Evolutionary conservation across 129 eudicot species (phyloP).

Genomic region (Logfia minima): DNA sequence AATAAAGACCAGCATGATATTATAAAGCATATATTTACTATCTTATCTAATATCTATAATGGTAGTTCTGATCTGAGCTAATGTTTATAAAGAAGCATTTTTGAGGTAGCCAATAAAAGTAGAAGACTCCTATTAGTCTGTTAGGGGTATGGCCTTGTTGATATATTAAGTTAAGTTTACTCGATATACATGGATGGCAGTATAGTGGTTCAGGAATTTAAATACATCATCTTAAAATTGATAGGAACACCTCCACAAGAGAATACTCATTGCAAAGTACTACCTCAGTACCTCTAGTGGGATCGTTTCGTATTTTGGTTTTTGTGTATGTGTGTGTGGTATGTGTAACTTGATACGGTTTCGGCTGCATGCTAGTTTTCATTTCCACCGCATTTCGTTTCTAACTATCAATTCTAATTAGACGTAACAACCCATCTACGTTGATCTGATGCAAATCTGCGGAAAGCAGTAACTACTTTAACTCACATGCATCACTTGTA

Average conservation of each 20-base stretch:
- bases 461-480: background rate
- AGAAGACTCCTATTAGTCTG: background rate
- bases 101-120: background rate
- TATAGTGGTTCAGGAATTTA: background rate
- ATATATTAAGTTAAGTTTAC: background rate
- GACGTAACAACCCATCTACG: background rate
- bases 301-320: background rate
- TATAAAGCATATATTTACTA: background rate
- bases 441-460: background rate
- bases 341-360: background rate
- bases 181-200: background rate
- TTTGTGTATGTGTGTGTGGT: background rate
- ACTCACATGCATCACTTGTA: background rate
- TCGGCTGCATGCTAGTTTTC: too few relatives aligned
- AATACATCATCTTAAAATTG: background rate
- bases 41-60: background rate
- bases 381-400: too few relatives aligned
- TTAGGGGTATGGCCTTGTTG: slow-evolving; percentile 3
- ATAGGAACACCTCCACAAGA: background rate
- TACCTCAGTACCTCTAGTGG: background rate
- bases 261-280: background rate
- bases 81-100: background rate
- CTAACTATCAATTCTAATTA: too few relatives aligned
- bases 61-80: slow-evolving; percentile 2
- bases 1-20: background rate